Evolutionary conservation across 225 moss, liverwort and hornwort genomes (phyloP), one percentile per base, ranked within the genome.

Genomic region (Thuidium tamariscinum): DNA sequence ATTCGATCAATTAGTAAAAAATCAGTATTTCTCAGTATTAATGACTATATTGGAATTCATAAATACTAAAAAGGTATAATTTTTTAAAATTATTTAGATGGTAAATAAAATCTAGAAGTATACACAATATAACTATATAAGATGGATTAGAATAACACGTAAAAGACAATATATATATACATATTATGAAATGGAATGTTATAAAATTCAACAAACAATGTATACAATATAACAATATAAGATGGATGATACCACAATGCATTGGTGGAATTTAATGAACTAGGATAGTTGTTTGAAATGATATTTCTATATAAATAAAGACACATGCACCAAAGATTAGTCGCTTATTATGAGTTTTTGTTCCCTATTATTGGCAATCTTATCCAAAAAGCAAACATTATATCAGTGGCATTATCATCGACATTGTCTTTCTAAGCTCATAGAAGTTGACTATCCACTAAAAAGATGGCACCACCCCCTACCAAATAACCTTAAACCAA

Each of bases 371-470:
- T 4, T 2, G 0, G 1, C 37, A 41, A 2, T 29, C 18, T 18
- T 29, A 19, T 26, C 7, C 6, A 18, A 57, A 56, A 78, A 27
- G 3, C 1, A 39, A 78, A 18, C 0, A 19, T 59, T 78, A 55
- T 25, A 37, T 16, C 0, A 36, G 0, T 37, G 55, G 4, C 16
- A 55, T 55, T 56, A 26, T 37, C 2, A 11, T 2, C 25, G 0
- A 16, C 2, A 26, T 7, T 55, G 51, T 52, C 52, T 52, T 4
- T 0, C 16, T 34, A 13, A 49, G 5, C 14, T 74, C 13, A 13
- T 13, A 15, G 3, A 75, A 14, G n/a, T 75, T 2, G 0, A 22
- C 5, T n/a, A n/a, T n/a, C n/a, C n/a, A n/a, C n/a, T n/a, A n/a
- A n/a, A n/a, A n/a, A n/a, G n/a, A n/a, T n/a, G n/a, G n/a, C n/a